phyloP scores from a whole-genome alignment of 2,329 filamentous ascomycete genomes.

The Alternaria triticina region DNA sequence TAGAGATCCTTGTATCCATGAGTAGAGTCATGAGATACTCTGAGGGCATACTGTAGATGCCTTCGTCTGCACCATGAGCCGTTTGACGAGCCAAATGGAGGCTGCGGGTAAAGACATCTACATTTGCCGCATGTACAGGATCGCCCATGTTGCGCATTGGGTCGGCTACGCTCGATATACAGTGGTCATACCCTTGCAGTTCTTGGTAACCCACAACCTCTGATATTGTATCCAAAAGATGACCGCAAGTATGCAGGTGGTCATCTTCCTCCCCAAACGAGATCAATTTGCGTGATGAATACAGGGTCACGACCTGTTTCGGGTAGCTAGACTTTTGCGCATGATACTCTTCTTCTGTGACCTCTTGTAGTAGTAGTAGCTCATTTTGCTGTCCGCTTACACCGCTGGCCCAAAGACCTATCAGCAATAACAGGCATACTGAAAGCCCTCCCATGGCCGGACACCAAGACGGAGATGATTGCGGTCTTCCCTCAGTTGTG shows the following conservation, averaged over 20 bases:
- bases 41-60: accelerated
- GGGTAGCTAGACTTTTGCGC: accelerated
- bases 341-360: accelerated
- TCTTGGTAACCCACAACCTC: neutral
- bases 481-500: accelerated
- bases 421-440: too few species aligned
- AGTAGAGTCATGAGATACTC: neutral
- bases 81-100: neutral
- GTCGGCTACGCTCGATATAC: too few species aligned
- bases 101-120: neutral
- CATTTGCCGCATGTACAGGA: neutral
- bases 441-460: too few species aligned
- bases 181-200: too few species aligned
- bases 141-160: neutral
- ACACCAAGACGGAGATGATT: neutral
- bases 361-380: too few species aligned
- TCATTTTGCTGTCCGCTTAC: too few species aligned
- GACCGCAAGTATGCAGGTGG: neutral
- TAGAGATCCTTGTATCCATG: neutral
- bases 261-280: accelerated
- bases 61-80: accelerated
- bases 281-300: neutral
- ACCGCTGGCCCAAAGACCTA: too few species aligned
- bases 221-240: neutral
- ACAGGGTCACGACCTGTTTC: accelerated